A percentile compares a stretch with the other conserved stretches of the same genome.
These are phyloP conservation scores for Pezicula carpinea DNA, from an alignment of 2,329 filamentous ascomycete species.

Conservation along the genomic window DNA sequence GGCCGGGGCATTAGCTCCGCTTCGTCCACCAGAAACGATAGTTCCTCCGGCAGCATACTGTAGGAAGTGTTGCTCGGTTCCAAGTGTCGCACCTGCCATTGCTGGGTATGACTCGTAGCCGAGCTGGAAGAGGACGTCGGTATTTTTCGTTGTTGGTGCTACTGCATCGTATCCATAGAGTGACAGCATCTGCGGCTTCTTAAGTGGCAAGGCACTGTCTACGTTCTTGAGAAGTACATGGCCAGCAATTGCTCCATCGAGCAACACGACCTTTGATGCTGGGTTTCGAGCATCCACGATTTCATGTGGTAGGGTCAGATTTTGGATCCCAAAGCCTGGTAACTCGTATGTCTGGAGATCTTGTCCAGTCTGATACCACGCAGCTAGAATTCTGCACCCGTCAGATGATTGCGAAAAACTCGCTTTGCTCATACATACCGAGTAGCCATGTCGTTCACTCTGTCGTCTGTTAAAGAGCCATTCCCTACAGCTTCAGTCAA, in stretches of 20 bases:
- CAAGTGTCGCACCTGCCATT: not conserved
- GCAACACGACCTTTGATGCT: conserved; percentile 8
- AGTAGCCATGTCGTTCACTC: conserved; percentile 59
- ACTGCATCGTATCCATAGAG: conserved; percentile 56
- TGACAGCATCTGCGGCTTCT: conserved; percentile 44
- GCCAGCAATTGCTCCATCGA: conserved; percentile 48
- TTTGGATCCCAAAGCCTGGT: too few species aligned
- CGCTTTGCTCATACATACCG: conserved; percentile 53
- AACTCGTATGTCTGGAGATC: too few species aligned
- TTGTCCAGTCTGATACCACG: conserved; percentile 54
- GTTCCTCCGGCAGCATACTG: conserved; percentile 36
- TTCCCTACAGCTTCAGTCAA: conserved; percentile 51
- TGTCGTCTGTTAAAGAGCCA: conserved; percentile 48
- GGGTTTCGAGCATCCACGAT: conserved; percentile 57
- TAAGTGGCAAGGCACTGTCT: conserved; percentile 49
- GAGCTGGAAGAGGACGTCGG: conserved; percentile 37
- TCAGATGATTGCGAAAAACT: conserved; percentile 52
- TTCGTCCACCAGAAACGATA: conserved; percentile 42
- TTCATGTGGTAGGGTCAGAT: too few species aligned
- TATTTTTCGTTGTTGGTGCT: conserved; percentile 3
- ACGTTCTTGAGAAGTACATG: conserved; percentile 51
- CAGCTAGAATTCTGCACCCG: conserved; percentile 58
- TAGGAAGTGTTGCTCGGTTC: not conserved
- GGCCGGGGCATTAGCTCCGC: conserved; percentile 53
- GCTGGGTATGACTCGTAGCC: not conserved